Conservation (phyloP, 495 filamentous ascomycete genomes). For the Penicillium bialowiezense region DNA sequence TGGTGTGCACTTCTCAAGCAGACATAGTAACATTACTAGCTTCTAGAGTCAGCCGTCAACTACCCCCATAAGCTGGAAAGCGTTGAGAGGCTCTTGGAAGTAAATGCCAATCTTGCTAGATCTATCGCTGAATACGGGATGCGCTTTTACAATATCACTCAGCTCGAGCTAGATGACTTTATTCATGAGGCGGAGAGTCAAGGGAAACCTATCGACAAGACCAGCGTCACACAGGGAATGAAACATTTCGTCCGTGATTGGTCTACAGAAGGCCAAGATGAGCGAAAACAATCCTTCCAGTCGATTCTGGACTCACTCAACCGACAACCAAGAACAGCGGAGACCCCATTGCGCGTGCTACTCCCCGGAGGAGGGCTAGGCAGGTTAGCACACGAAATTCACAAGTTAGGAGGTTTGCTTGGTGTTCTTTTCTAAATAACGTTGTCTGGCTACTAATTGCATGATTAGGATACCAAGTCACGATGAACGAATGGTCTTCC, state of each 20-base stretch:
- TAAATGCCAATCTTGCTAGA: conserved; percentile 11
- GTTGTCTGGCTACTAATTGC: too few species aligned
- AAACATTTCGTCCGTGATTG: conserved; percentile 51
- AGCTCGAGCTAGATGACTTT: conserved; percentile 17
- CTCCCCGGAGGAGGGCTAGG: conserved; percentile 44
- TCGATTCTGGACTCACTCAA: conserved; percentile 30
- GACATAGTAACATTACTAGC: neutral
- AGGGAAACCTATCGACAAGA: conserved; percentile 11
- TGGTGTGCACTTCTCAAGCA: neutral
- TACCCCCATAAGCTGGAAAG: conserved; percentile 24
- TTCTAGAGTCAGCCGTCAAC: conserved; percentile 15
- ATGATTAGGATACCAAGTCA: conserved; percentile 31
- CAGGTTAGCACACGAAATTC: conserved; percentile 40
- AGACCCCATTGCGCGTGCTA: conserved; percentile 26
- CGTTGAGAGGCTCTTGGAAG: conserved; percentile 18
- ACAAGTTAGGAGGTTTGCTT: conserved; percentile 30
- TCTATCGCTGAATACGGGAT: conserved; percentile 17
- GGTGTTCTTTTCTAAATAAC: too few species aligned
- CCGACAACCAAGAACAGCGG: conserved; percentile 1
- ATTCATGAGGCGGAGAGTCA: conserved; percentile 10
- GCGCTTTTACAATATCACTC: conserved; percentile 18
- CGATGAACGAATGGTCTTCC: conserved; percentile 43
- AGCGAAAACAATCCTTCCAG: conserved; percentile 35
- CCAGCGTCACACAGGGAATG: conserved; percentile 39
- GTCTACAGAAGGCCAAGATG: conserved; percentile 34